Evolutionary conservation across 2,329 filamentous ascomycete species (phyloP).

Genomic region (Colletotrichum sp.): DNA sequence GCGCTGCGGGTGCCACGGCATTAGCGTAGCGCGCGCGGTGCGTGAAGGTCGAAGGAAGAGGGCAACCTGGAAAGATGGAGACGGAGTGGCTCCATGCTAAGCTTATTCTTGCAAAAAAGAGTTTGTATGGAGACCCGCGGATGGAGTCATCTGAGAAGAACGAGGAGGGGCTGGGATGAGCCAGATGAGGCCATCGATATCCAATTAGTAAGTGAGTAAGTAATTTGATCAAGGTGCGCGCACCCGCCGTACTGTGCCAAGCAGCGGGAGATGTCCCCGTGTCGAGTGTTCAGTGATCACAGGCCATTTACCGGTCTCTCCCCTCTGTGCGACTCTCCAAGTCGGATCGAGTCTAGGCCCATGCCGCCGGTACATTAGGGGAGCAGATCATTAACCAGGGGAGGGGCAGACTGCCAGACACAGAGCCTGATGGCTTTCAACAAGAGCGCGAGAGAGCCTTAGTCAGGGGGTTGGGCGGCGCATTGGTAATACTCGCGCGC

Average conservation of each 20-base stretch:
- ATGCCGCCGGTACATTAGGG: not conserved
- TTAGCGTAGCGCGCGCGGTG: conserved; percentile 4
- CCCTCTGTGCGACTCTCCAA: not conserved
- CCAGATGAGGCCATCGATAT: not conserved
- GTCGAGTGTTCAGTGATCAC: not conserved
- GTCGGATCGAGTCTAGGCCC: not conserved
- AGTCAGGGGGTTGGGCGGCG: conserved; percentile 5
- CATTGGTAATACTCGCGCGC: conserved; percentile 16
- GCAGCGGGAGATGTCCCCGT: not conserved
- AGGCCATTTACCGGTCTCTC: not conserved
- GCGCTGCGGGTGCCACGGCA: conserved; percentile 6
- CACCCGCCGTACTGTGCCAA: not conserved
- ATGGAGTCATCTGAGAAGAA: not conserved
- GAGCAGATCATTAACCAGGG: not conserved
- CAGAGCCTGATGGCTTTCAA: not conserved
- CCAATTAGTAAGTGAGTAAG: not conserved
- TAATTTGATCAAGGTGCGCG: not conserved
- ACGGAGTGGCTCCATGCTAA: not conserved
- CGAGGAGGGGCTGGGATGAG: not conserved
- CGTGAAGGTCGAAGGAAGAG: not conserved
- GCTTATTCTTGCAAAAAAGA: not conserved
- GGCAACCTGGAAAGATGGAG: not conserved
- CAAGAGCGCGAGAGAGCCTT: not conserved
- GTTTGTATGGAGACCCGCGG: not conserved
- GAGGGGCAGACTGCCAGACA: not conserved